Conservation (phyloP, 2,329 filamentous ascomycete genomes). For the Penicillium expansum region DNA sequence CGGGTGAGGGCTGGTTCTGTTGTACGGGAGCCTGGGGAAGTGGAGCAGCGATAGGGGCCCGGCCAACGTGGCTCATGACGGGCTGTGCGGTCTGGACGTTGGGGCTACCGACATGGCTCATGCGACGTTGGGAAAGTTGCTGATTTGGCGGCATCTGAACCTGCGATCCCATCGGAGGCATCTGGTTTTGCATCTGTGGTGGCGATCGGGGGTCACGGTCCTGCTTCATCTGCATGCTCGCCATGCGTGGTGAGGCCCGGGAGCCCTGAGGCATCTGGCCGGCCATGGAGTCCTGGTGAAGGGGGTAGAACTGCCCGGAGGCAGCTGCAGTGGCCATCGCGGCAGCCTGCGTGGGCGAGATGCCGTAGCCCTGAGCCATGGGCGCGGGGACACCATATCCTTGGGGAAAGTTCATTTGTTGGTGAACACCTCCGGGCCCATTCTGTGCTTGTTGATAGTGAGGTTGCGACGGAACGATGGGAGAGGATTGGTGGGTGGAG, state of each 20-base stretch:
- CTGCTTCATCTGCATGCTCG: conserved; percentile 64
- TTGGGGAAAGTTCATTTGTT: conserved; percentile 77
- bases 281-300: conserved; percentile 68
- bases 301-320: conserved; percentile 75
- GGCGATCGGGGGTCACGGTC: conserved; percentile 77
- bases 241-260: conserved; percentile 72
- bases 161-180: conserved; percentile 49
- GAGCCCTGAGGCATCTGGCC: conserved; percentile 55
- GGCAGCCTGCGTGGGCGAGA: conserved; percentile 80
- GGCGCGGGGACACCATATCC: conserved; percentile 69
- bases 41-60: conserved; percentile 51
- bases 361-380: conserved; percentile 73
- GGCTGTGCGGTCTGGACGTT: conserved; percentile 70
- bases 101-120: conserved; percentile 75
- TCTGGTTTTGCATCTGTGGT: conserved; percentile 62
- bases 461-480: conserved; percentile 73
- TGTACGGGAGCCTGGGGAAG: conserved; percentile 59
- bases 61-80: conserved; percentile 68
- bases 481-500: conserved; percentile 68
- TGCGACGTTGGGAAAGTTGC: conserved; percentile 62
- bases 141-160: conserved; percentile 55
- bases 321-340: conserved; percentile 94
- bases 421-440: conserved; percentile 58
- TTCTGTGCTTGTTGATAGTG: conserved; percentile 65
- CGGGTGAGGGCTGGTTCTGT: conserved; percentile 71